These are phyloP conservation scores for Rhodotorula sp. DNA, from an alignment of 1,284 basidiomycete species.

Conservation along the genomic window DNA sequence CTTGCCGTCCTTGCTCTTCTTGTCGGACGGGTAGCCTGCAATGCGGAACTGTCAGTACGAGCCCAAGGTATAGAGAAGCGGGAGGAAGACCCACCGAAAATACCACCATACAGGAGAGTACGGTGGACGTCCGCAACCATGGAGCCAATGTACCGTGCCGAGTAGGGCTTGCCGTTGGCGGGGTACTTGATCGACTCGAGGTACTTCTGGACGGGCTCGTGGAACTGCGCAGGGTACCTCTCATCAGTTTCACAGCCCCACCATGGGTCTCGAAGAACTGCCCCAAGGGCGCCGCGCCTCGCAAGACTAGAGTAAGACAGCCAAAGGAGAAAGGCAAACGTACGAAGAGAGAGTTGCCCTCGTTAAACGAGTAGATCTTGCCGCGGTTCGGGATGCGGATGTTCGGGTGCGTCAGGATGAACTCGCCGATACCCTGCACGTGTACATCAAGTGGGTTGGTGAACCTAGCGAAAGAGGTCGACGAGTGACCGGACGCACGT, in stretches of 20 bases:
- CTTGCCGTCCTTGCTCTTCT: constrained; percentile 96
- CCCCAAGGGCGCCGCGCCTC: background rate
- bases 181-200: constrained; percentile 89
- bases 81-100: constrained; percentile 63
- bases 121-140: constrained; percentile 98
- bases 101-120: constrained; percentile 94
- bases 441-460: background rate
- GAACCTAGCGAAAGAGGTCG: background rate
- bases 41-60: background rate
- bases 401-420: constrained; percentile 97
- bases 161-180: constrained; percentile 62
- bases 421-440: constrained; percentile 78
- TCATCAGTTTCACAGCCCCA: no score
- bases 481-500: constrained; percentile 50
- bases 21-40: constrained; percentile 81
- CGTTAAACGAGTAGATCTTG: constrained; percentile 83
- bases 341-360: constrained; percentile 20
- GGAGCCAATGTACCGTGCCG: constrained; percentile 87
- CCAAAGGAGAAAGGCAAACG: background rate
- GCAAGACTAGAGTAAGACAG: background rate
- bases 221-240: background rate
- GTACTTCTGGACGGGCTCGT: constrained; percentile 56
- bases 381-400: constrained; percentile 91
- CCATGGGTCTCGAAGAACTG: no score
- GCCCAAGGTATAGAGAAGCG: background rate